Evolutionary conservation across 2,329 filamentous ascomycete species (phyloP).

Genomic region (Pseudonectria foliicola): DNA sequence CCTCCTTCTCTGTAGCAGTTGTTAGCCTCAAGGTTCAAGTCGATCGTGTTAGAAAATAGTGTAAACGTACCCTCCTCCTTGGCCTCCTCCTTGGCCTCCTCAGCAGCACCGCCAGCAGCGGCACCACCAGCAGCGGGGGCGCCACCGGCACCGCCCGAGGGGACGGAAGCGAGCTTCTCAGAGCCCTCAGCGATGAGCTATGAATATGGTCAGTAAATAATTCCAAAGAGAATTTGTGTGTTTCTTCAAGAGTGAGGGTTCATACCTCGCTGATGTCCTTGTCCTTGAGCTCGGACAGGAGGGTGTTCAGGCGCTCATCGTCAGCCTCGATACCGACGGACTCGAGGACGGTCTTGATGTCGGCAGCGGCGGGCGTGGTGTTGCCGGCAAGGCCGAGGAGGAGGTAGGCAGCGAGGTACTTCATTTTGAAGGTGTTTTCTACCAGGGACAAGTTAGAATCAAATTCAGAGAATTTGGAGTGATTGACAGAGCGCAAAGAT

Average conservation of each 20-base stretch:
- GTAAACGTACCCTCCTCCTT: constrained; percentile 47
- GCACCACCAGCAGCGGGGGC: constrained; percentile 60
- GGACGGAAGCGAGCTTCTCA: constrained; percentile 93
- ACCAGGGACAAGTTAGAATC: constrained; percentile 12
- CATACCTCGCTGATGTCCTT: constrained; percentile 90
- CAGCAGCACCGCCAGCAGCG: constrained; percentile 60
- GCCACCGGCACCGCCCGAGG: constrained; percentile 78
- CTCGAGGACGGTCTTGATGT: constrained; percentile 83
- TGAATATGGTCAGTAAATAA: constrained; percentile 14
- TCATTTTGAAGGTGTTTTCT: constrained; percentile 68
- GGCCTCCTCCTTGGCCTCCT: constrained; percentile 75
- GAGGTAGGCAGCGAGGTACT: constrained; percentile 99
- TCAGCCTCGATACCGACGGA: constrained; percentile 96
- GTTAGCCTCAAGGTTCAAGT: constrained; percentile 1
- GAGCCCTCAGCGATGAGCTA: constrained; percentile 89
- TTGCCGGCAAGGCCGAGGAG: constrained; percentile 94
- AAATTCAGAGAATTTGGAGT: constrained; percentile 13
- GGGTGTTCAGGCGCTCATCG: constrained; percentile 72
- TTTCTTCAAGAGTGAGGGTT: constrained; percentile 1
- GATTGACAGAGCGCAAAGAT: too few relatives aligned
- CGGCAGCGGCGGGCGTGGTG: constrained; percentile 72
- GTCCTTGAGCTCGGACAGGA: constrained; percentile 85
- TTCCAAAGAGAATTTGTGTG: too few relatives aligned
- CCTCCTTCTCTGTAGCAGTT: constrained; percentile 25
- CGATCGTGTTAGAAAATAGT: background rate